Evolutionary conservation across 2,329 filamentous ascomycete species (phyloP).

Genomic region (Diaporthe eres): DNA sequence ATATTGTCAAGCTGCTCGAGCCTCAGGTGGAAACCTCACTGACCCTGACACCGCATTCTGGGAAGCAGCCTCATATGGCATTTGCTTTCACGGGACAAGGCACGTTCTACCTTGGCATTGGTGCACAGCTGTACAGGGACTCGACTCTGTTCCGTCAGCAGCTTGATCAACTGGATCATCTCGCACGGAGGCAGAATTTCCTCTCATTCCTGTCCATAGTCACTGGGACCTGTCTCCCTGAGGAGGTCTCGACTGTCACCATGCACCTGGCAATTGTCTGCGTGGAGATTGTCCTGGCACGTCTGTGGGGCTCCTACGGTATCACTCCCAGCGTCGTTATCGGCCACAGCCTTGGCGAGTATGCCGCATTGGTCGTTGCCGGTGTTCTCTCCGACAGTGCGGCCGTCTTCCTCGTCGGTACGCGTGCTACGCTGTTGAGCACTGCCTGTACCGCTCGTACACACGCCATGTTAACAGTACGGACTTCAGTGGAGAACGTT

Average conservation of each 20-base stretch:
- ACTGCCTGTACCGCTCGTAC: constrained; percentile 1
- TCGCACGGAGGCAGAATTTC: neutral
- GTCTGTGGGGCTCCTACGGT: neutral
- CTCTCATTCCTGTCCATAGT: neutral
- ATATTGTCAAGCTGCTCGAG: neutral
- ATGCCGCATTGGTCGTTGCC: constrained; percentile 10
- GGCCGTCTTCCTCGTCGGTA: constrained; percentile 18
- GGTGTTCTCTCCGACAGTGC: constrained; percentile 30
- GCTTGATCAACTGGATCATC: neutral
- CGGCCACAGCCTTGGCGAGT: neutral
- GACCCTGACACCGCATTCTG: neutral
- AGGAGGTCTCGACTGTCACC: neutral
- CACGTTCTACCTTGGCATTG: constrained; percentile 42
- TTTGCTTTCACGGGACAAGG: constrained; percentile 48
- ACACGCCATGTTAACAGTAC: constrained; percentile 12
- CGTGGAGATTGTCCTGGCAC: constrained; percentile 11
- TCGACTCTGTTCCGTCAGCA: constrained; percentile 38
- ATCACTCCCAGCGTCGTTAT: neutral
- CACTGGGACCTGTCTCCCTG: neutral
- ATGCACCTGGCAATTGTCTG: constrained; percentile 28
- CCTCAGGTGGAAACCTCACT: neutral
- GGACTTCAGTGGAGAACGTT: neutral
- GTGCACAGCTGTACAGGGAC: constrained; percentile 35
- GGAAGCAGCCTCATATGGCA: constrained; percentile 10
- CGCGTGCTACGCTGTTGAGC: neutral